Evolutionary conservation across 2,329 filamentous ascomycete species (phyloP), one percentile per base, ranked within the genome.

Genomic region (Fusarium graminum): DNA sequence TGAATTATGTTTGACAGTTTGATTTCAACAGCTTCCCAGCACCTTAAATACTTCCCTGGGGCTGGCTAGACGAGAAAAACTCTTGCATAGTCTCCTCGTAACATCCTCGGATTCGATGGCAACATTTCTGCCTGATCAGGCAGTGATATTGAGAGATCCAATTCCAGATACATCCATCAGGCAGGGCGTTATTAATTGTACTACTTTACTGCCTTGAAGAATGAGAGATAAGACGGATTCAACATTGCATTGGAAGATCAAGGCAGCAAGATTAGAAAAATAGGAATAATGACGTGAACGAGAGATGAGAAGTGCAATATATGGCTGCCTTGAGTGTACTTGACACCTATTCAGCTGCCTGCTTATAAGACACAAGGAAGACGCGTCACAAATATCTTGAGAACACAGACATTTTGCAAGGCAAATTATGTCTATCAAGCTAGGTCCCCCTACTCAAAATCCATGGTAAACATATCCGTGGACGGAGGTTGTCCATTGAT

Each of bases 401-500:
- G 11, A 6, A 41, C 22, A 29, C 17, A 16, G 7, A 25, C 6
- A 42, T 10, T 6, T 12, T 3, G 10, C 34, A 17, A 29, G n/a
- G 34, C 1, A 36, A n/a, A n/a, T n/a, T n/a, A n/a, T n/a, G n/a
- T n/a, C n/a, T n/a, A n/a, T n/a, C n/a, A n/a, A n/a, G n/a, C n/a
- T n/a, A n/a, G n/a, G n/a, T n/a, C n/a, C n/a, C n/a, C n/a, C 19
- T 63, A 34, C 4, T 44, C 63, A 30, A 63, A 63, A 2, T 63
- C 58, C 63, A 67, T 67, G 9, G 43, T 44, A 63, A 67, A 63
- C 63, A 67, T 59, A 2, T 67, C 58, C 4, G 63, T 43, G 13
- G 63, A 25, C 19, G 63, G 57, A 17, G 63, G 63, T 1, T 67
- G 63, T 7, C 63, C 63, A 26, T 67, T 67, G 7, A 67, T 67